Evolutionary conservation across 371 early-diverging fungal genomes (phyloP).

Genomic region (Nematocida sp.): DNA sequence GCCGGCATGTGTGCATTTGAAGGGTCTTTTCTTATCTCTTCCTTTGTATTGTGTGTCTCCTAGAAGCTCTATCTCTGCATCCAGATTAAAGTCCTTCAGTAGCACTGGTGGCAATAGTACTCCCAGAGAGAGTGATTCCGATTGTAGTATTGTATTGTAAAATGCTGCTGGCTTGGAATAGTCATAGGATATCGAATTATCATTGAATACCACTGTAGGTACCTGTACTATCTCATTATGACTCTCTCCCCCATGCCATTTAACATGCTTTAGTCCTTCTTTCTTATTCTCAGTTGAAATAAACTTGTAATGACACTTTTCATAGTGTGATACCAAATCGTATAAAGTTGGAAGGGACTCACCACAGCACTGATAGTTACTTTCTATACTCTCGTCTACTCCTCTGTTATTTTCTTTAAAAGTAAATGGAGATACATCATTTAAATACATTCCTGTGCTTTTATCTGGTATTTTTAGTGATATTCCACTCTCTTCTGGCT

Average conservation of each 20-base stretch:
- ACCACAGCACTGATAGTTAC: constrained; percentile 53
- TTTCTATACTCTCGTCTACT: constrained; percentile 23
- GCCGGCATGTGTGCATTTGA: constrained; percentile 60
- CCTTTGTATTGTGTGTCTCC: constrained; percentile 42
- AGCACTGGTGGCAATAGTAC: constrained; percentile 41
- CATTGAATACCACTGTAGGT: constrained; percentile 50
- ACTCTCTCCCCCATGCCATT: constrained; percentile 46
- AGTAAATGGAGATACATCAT: constrained; percentile 36
- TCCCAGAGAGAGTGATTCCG: constrained; percentile 37
- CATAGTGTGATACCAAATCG: constrained; percentile 48
- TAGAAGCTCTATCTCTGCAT: constrained; percentile 33
- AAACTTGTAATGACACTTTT: constrained; percentile 43
- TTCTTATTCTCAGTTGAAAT: constrained; percentile 27
- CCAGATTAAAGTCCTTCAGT: constrained; percentile 42
- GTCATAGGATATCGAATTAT: constrained; percentile 43
- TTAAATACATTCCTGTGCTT: background rate
- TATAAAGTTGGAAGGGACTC: constrained; percentile 39
- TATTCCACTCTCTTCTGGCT: constrained; percentile 32
- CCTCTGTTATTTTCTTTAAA: constrained; percentile 28
- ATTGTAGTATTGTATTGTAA: constrained; percentile 48
- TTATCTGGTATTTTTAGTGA: constrained; percentile 43
- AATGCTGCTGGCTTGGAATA: constrained; percentile 50
- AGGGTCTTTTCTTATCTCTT: constrained; percentile 54
- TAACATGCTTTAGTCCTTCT: constrained; percentile 30
- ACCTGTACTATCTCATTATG: constrained; percentile 50